phyloP scores from a whole-genome alignment of 768 basidiomycete species.

The button mushroom (Agaricus bisporus) region DNA sequence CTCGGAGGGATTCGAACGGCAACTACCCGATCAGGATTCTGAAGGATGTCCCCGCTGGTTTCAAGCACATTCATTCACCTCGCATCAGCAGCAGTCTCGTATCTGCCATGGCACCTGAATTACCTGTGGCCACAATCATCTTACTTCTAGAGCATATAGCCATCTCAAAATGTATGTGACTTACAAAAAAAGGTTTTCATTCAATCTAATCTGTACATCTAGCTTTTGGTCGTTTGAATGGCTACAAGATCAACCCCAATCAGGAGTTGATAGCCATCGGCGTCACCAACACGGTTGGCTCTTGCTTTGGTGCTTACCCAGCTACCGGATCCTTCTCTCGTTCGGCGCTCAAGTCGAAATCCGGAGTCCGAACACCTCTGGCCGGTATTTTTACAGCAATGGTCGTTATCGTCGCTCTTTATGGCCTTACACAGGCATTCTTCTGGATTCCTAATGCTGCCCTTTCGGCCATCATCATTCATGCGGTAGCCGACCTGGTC shows the following conservation, averaged over 20 bases:
- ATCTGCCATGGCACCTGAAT: slow-evolving; percentile 60
- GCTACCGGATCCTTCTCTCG: slow-evolving; percentile 98
- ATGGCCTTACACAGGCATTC: slow-evolving; percentile 91
- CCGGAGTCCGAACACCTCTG: slow-evolving; percentile 93
- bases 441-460: slow-evolving; percentile 81
- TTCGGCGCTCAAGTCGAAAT: slow-evolving; percentile 94
- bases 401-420: slow-evolving; percentile 89
- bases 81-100: slow-evolving; percentile 42
- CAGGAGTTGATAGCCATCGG: slow-evolving; percentile 97
- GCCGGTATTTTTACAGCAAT: slow-evolving; percentile 83
- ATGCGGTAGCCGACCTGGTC: slow-evolving; percentile 85
- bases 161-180: slow-evolving; percentile 78
- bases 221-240: slow-evolving; percentile 94
- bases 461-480: slow-evolving; percentile 93
- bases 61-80: slow-evolving; percentile 51
- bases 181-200: not conserved
- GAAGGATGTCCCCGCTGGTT: slow-evolving; percentile 77
- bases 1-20: slow-evolving; percentile 49
- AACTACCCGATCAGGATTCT: slow-evolving; percentile 84
- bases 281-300: slow-evolving; percentile 90
- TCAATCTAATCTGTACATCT: slow-evolving; percentile 3
- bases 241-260: slow-evolving; percentile 90
- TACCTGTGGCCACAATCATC: slow-evolving; percentile 85
- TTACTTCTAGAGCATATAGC: slow-evolving; percentile 94
- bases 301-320: slow-evolving; percentile 88